Percentiles rank a stretch among this genome's conserved stretches.
These are phyloP conservation scores for Chaetomium cochliodes DNA, from an alignment of 495 filamentous ascomycete genomes.

Conservation along the genomic window DNA sequence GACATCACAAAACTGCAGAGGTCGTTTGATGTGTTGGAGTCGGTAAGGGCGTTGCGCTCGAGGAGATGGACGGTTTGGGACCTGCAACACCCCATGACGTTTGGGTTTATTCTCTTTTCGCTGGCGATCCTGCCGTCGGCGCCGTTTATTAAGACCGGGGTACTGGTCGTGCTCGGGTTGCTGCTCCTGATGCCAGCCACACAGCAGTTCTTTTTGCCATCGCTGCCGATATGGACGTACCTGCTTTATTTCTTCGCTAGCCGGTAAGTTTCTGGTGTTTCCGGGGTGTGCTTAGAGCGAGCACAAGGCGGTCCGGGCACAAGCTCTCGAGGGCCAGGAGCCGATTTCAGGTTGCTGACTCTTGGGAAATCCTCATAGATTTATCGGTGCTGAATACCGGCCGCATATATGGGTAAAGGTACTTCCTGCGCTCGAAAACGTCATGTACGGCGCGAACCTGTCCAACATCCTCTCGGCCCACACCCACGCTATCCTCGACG, in stretches of 20 bases:
- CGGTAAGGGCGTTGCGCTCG: conserved; percentile 65
- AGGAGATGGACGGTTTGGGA: conserved; percentile 86
- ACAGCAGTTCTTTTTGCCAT: conserved; percentile 86
- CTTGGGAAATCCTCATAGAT: conserved; percentile 39
- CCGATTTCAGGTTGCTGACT: not conserved
- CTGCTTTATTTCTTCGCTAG: conserved; percentile 85
- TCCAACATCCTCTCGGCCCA: conserved; percentile 93
- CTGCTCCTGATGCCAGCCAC: conserved; percentile 83
- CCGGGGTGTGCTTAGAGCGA: not conserved
- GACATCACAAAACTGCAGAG: conserved; percentile 71
- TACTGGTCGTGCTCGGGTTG: conserved; percentile 62
- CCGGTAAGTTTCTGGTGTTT: conserved; percentile 60
- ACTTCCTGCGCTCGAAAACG: conserved; percentile 92
- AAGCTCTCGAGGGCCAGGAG: not conserved
- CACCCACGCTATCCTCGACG: conserved; percentile 72
- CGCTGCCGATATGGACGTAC: conserved; percentile 79
- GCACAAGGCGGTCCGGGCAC: not conserved
- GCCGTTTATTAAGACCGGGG: conserved; percentile 68
- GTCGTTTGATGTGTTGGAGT: conserved; percentile 73
- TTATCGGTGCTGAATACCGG: conserved; percentile 79
- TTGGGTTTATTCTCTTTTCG: conserved; percentile 74
- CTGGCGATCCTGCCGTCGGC: conserved; percentile 75
- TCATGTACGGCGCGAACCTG: conserved; percentile 91
- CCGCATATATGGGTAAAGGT: conserved; percentile 94
- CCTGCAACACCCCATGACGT: conserved; percentile 75